Conservation (phyloP, 768 basidiomycete genomes). For the Leccinum obscurum region DNA sequence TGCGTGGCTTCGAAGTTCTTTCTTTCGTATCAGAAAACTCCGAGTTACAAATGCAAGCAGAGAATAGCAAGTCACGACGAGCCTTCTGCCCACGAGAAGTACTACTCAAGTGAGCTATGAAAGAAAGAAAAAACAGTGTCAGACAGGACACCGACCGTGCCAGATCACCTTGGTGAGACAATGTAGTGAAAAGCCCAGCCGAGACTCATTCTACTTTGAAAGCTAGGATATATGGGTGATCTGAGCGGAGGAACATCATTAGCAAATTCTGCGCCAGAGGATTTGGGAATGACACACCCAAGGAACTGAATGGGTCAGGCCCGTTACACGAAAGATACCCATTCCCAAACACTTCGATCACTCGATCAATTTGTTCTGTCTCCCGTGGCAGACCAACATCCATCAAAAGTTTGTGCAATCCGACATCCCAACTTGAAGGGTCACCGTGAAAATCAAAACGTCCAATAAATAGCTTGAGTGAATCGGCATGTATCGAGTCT, state of each 20-base stretch:
- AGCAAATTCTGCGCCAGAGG: neutral
- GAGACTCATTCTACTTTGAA: conserved; percentile 48
- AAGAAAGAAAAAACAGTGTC: too few relatives aligned
- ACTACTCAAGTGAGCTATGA: too few relatives aligned
- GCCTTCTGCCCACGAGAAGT: too few relatives aligned
- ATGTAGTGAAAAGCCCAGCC: too few relatives aligned
- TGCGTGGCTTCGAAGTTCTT: too few relatives aligned
- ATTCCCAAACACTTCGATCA: conserved; percentile 92
- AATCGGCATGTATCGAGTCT: conserved; percentile 66
- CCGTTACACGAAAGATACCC: conserved; percentile 79
- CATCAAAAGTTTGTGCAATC: conserved; percentile 89
- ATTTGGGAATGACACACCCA: conserved; percentile 49
- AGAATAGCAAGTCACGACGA: too few relatives aligned
- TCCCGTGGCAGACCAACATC: conserved; percentile 89
- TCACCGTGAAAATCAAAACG: conserved; percentile 79
- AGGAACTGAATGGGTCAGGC: conserved; percentile 69
- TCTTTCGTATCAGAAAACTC: too few relatives aligned
- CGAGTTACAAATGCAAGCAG: too few relatives aligned
- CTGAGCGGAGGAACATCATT: conserved; percentile 38
- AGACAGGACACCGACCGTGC: too few relatives aligned
- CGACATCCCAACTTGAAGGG: conserved; percentile 74
- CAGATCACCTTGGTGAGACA: too few relatives aligned
- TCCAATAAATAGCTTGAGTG: conserved; percentile 70
- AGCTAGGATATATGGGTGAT: conserved; percentile 93
- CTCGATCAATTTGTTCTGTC: conserved; percentile 98